Conservation (phyloP, 768 basidiomycete species). For the Jaapia argillacea region DNA sequence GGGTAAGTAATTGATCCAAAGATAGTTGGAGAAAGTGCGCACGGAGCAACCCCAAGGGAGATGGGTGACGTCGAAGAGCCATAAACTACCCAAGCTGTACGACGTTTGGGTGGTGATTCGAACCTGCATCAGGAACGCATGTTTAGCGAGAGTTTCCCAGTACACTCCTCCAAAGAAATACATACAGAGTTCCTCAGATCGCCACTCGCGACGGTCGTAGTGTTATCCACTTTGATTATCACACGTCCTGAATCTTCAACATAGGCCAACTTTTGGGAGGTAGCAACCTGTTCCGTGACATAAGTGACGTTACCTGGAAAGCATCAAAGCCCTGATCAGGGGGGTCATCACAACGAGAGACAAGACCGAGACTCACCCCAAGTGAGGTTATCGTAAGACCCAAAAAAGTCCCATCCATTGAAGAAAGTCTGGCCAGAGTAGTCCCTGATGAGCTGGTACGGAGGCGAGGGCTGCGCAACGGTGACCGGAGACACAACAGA, state of each 20-base stretch:
- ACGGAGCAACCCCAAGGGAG: slow-evolving; percentile 13
- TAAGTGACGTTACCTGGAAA: slow-evolving; percentile 13
- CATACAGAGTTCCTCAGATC: not conserved
- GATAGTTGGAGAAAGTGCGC: not conserved
- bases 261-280: slow-evolving; percentile 12
- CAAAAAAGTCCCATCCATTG: slow-evolving; percentile 33
- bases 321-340: too few species aligned
- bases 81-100: slow-evolving; percentile 1
- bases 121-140: slow-evolving; percentile 7
- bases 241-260: slow-evolving; percentile 22
- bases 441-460: slow-evolving; percentile 24
- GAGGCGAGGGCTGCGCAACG: not conserved
- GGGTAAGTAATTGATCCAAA: not conserved
- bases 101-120: not conserved
- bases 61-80: slow-evolving; percentile 4
- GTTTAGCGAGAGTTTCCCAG: slow-evolving; percentile 3
- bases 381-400: slow-evolving; percentile 27
- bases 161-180: not conserved
- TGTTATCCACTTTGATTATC: slow-evolving; percentile 25
- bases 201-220: slow-evolving; percentile 6
- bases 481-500: too few species aligned
- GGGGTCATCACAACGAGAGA: too few species aligned
- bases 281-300: not conserved
- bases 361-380: slow-evolving; percentile 24
- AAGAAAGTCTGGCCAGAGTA: slow-evolving; percentile 35